Evolutionary conservation across 2,329 filamentous ascomycete species (phyloP), one percentile per base, ranked within the genome.

Genomic region (Capronia americana): DNA sequence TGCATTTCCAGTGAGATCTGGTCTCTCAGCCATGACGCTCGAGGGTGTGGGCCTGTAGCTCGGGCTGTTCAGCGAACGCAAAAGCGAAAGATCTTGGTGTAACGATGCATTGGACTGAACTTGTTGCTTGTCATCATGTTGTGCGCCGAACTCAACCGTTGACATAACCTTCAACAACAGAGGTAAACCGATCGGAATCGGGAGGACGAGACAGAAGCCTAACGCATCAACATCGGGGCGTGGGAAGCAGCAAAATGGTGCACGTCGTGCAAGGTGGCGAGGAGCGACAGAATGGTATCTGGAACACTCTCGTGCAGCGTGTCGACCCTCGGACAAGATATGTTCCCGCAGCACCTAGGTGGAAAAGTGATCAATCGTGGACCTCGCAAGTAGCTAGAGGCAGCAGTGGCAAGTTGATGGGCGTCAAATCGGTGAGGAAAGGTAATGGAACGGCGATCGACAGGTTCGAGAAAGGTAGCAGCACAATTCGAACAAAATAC

Each of bases 371-470:
- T 17, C 2, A 17, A 41, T 17, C 14, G 34, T 38, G 34, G 4
- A 14, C 12, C 12, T 41, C 34, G 14, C 46, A 20, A 20, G 46
- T 50, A 50, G 46, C 6, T 23, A 20, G 46, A 50, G 46, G n/a
- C 11, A 41, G 34, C 17, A 44, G 38, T 44, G 38, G 38, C 38
- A 44, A 44, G 4, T n/a, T 17, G 11, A 20, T 20, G 38, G 17
- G 17, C 38, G 38, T 23, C 23, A 51, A 17, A 23, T 23, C 20
- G 48, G 12, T 1, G 5, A 17, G 20, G 20, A 24, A 17, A n/a
- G 14, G 46, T 51, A 6, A 26, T 51, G 48, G 12, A 51, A 51
- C 23, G 8, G 48, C 48, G 48, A 51, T 51, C 48, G 48, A 51
- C 23, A 26, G 3, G 20, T 51, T 28, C 48, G 24, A 23, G 48